Base-by-base conservation (phyloP, 257 asterid species). In the Petrea volubilis region DNA sequence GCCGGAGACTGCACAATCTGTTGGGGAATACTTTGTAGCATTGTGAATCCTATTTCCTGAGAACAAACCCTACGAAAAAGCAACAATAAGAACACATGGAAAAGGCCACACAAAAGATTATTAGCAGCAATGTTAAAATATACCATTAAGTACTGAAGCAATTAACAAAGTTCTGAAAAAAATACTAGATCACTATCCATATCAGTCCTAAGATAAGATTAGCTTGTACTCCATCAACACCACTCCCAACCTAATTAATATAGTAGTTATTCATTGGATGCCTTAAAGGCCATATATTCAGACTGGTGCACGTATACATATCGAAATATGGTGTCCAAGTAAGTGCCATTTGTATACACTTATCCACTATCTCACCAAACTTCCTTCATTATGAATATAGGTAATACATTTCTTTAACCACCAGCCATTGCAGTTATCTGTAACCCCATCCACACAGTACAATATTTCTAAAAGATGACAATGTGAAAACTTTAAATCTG, bases 1-100 rank as follows among this genome's bases (percentile, higher is more conserved):
- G 96, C 98, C 12, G 96, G 97, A 38, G 98, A 93, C 40, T 89
- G 98, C 73, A 86, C 90, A 61, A 91, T 79, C 72, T 93, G 98
- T 79, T 93, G 96, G 17, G 86, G 88, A 64, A 85, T 81, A 67
- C 71, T 90, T 75, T 84, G 98, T 15, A 91, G 71, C 97, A 88
- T 91, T 74, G 78, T 74, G 71, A 50, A 41, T 43, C 10, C 31
- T 33, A 36, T 43, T 33, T 36, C 49, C 20, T 36, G 13, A 7
- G 25, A 57, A 72, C 36, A 27, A 50, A 29, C 60, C 78, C 73
- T 75, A 70, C 63, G 65, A 74, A 67, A 7, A 50, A 13, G 5
- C 73, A 24, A 7, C 23, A 11, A 18, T 38, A 67, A 33, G 50
- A 64, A 67, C 57, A 47, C 25, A 64, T 46, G 50, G 21, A 34